Evolutionary conservation across 2,329 filamentous ascomycete species (phyloP).

Genomic region (Claviceps humidiphila): DNA sequence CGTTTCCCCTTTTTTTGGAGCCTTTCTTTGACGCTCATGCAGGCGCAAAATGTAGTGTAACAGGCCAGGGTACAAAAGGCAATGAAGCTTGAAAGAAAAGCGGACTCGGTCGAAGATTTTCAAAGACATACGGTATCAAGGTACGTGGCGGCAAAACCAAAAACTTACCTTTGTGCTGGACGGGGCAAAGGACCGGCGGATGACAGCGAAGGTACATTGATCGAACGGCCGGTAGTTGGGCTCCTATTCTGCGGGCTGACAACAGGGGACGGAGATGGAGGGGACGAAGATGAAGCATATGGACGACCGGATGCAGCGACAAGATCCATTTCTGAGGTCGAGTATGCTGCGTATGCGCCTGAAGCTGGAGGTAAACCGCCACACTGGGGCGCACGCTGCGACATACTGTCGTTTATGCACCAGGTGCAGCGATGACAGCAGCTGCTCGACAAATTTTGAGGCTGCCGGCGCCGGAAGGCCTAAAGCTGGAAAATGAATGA

Average conservation of each 20-base stretch:
- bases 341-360: constrained; percentile 1
- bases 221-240: constrained; percentile 29
- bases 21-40: neutral
- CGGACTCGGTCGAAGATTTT: neutral
- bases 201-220: constrained; percentile 11
- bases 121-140: neutral
- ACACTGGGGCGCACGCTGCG: constrained; percentile 36
- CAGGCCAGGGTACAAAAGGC: neutral
- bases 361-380: constrained; percentile 25
- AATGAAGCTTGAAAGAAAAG: neutral
- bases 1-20: neutral
- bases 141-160: neutral
- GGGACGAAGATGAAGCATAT: constrained; percentile 9
- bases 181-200: constrained; percentile 12
- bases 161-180: constrained; percentile 16
- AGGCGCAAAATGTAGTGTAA: neutral
- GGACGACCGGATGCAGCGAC: constrained; percentile 1
- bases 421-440: constrained; percentile 7
- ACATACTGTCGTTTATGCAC: constrained; percentile 29
- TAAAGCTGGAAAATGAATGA: neutral
- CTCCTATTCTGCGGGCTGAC: constrained; percentile 26
- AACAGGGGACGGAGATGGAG: constrained; percentile 11
- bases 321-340: constrained; percentile 1
- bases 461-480: neutral
- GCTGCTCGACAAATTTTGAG: constrained; percentile 5